These are phyloP conservation scores for Chimonanthus salicifolius DNA, from an alignment of 164 flowering plant genomes.

Conservation along the genomic window DNA sequence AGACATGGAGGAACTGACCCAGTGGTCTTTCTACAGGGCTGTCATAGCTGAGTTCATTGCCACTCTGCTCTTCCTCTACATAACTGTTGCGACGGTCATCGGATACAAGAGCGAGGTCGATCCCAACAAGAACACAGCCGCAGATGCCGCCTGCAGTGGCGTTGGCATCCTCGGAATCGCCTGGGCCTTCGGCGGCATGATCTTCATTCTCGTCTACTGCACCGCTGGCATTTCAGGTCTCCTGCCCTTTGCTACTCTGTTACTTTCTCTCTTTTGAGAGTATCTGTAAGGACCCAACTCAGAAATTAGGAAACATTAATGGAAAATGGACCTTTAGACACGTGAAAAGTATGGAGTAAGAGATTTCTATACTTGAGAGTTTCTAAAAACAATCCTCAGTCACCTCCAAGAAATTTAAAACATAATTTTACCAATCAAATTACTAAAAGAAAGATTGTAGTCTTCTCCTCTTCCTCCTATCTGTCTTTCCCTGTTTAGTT, in stretches of 20 bases:
- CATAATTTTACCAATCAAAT: no score
- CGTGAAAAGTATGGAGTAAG: no score
- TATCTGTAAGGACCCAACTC: background rate
- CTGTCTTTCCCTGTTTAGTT: no score
- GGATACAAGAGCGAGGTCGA: constrained; percentile 48
- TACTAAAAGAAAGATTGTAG: no score
- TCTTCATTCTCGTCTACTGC: constrained; percentile 67
- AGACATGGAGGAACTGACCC: constrained; percentile 33
- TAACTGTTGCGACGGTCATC: constrained; percentile 54
- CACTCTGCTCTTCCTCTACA: constrained; percentile 56
- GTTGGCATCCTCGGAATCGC: constrained; percentile 71
- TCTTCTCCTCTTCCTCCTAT: no score
- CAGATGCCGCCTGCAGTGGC: constrained; percentile 38
- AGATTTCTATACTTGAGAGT: no score
- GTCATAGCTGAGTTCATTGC: constrained; percentile 64
- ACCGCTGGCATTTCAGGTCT: constrained; percentile 68
- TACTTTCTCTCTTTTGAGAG: background rate
- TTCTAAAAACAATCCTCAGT: no score
- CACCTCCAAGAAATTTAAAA: no score
- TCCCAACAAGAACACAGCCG: background rate
- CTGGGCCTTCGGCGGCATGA: constrained; percentile 78
- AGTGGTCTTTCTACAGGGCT: constrained; percentile 66
- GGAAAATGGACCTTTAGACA: no score
- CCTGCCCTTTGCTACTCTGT: background rate
- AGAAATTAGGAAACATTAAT: no score